Conservation (phyloP, 352 stramenopile species). For the Globisporangium emineosum region DNA sequence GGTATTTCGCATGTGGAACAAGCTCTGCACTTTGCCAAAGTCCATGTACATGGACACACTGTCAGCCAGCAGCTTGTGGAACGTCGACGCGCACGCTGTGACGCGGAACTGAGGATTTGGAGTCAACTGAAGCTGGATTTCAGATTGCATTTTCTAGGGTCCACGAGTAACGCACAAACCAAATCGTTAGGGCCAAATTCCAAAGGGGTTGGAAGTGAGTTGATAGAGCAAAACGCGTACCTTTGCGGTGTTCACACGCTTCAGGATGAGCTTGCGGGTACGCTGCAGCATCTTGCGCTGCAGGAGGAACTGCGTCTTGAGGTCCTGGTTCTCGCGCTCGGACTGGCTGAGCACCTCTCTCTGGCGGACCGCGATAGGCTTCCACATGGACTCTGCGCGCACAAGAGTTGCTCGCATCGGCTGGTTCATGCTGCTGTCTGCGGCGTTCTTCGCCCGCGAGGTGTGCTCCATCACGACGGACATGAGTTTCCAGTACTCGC, state of each 20-base stretch:
- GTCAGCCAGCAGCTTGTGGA: neutral
- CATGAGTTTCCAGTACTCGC: neutral
- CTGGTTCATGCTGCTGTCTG: neutral
- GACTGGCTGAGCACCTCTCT: neutral
- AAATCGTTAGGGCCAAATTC: neutral
- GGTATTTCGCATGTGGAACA: neutral
- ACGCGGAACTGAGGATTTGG: neutral
- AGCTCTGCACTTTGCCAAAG: neutral
- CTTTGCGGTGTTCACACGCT: neutral
- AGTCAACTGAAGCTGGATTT: neutral
- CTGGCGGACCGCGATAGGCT: neutral
- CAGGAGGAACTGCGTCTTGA: neutral
- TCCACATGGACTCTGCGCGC: neutral
- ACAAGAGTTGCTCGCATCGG: neutral
- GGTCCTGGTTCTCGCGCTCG: neutral
- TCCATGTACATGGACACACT: neutral
- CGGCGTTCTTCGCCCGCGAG: neutral
- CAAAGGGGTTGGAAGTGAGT: neutral
- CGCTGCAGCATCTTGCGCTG: slow-evolving; percentile 4
- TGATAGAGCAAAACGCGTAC: neutral
- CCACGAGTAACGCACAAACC: neutral
- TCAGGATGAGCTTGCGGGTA: slow-evolving; percentile 4
- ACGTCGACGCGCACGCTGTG: neutral
- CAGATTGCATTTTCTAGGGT: neutral
- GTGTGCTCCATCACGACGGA: neutral